These are phyloP conservation scores for Pyrenochaeta sp. DNA, from an alignment of 2,329 filamentous ascomycete genomes.

Conservation along the genomic window DNA sequence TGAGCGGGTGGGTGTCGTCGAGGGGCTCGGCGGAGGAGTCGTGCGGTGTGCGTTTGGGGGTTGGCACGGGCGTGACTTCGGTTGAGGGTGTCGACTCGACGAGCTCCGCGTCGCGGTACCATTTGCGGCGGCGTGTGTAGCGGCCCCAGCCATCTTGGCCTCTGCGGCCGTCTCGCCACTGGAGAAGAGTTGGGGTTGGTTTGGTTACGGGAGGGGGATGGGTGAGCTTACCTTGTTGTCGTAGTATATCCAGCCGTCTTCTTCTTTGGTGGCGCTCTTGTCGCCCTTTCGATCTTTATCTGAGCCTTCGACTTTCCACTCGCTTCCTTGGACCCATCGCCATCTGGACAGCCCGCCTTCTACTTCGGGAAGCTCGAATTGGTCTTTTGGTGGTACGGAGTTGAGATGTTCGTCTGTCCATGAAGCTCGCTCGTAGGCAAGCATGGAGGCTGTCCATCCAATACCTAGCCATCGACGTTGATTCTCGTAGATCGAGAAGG, in stretches of 20 bases:
- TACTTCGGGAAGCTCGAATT: slow-evolving; percentile 72
- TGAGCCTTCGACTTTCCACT: slow-evolving; percentile 86
- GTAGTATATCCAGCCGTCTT: slow-evolving; percentile 93
- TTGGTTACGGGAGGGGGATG: slow-evolving; percentile 15
- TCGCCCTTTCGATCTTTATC: slow-evolving; percentile 43
- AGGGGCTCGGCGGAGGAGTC: slow-evolving; percentile 30
- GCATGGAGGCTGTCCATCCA: slow-evolving; percentile 91
- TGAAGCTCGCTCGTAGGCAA: slow-evolving; percentile 85
- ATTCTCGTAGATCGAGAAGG: slow-evolving; percentile 95
- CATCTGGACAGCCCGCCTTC: slow-evolving; percentile 69
- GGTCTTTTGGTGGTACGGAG: slow-evolving; percentile 74
- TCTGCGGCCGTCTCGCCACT: slow-evolving; percentile 90
- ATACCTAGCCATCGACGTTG: slow-evolving; percentile 94
- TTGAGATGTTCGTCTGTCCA: slow-evolving; percentile 99
- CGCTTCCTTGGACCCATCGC: slow-evolving; percentile 84
- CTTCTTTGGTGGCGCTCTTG: slow-evolving; percentile 50
- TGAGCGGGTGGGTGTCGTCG: slow-evolving; percentile 29
- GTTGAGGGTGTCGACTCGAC: slow-evolving; percentile 70
- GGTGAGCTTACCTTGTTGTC: slow-evolving; percentile 81
- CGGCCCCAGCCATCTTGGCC: slow-evolving; percentile 91
- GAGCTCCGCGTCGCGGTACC: slow-evolving; percentile 95
- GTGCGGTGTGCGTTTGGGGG: slow-evolving; percentile 45
- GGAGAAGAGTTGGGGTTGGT: too few relatives aligned
- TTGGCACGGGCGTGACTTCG: slow-evolving; percentile 54
- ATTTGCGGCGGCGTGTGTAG: slow-evolving; percentile 92